Evolutionary conservation across 108 stramenopile species (phyloP), one percentile per base, ranked within the genome.

Genomic region (Cyclotella distinguenda): DNA sequence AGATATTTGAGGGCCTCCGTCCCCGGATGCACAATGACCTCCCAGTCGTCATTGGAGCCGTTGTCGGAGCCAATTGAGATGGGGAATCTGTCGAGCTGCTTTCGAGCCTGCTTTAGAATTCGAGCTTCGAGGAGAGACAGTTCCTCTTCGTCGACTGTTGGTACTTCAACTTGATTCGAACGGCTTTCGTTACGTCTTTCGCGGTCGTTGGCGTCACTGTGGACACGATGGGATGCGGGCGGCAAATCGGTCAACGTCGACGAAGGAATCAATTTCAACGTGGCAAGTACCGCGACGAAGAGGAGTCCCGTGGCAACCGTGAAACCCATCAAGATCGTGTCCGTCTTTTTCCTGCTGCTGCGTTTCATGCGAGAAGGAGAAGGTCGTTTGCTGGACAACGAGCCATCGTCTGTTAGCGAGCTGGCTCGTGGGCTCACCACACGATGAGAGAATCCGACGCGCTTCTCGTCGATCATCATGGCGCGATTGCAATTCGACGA

Each of bases 21-120:
- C 35, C 65, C 74, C 3, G 74, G 74, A 53, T 75, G 74, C 32
- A 63, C n/a, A 43, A 75, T 75, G 3, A 59, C 55, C 42, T 75
- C 74, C 74, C 74, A 75, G 25, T 67, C 43, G 4, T 26, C 38
- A 34, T 56, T 39, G 16, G 47, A 27, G 23, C 47, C 54, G 26
- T 68, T 38, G 25, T 70, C 69, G 10, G 22, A 8, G 2, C 74
- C 74, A n/a, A 75, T 30, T 33, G 74, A 75, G 12, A 53, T 16
- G 31, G 74, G 74, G 42, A 75, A 75, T 32, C 31, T 60, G 51
- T 75, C 42, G 0, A 75, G 40, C 16, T 62, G 60, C 25, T 75
- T 45, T 33, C 31, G 30, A 1, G 58, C 40, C 11, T 60, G 38
- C 0, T 19, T 8, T 10, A 75, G 27, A 4, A 75, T 62, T 40